Conservation (phyloP, 495 filamentous ascomycete species). For the Friedmanniomyces simplex region DNA sequence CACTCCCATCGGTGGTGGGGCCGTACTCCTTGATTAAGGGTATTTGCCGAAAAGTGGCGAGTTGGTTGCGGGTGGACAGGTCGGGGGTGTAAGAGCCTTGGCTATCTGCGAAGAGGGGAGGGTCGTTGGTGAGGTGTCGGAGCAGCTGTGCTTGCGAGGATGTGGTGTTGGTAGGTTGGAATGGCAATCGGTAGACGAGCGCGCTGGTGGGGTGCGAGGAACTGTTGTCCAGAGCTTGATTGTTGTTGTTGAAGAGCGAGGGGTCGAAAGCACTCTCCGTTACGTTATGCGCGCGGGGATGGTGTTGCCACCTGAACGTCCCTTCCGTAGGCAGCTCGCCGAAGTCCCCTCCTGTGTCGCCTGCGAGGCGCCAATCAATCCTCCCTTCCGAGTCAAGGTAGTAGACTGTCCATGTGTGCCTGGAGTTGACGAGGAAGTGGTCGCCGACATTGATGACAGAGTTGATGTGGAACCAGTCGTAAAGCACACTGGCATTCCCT, state of each 20-base stretch:
- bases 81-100: constrained; percentile 15
- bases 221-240: constrained; percentile 3
- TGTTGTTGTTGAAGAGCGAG: constrained; percentile 20
- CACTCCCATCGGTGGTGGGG: constrained; percentile 4
- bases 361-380: constrained; percentile 37
- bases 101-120: constrained; percentile 8
- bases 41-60: constrained; percentile 13
- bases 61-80: constrained; percentile 13
- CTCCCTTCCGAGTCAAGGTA: constrained; percentile 34
- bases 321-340: constrained; percentile 22
- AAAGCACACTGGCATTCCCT: constrained; percentile 23
- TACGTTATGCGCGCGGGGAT: constrained; percentile 12
- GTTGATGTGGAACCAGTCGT: constrained; percentile 42
- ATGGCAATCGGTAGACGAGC: constrained; percentile 7
- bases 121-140: neutral
- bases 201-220: constrained; percentile 1
- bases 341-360: constrained; percentile 37
- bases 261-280: constrained; percentile 2
- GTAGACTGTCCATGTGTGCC: constrained; percentile 32
- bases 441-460: constrained; percentile 36
- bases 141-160: neutral
- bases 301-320: constrained; percentile 20
- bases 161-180: constrained; percentile 1
- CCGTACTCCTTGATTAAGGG: constrained; percentile 16
- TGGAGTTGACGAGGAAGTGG: constrained; percentile 34